These are phyloP conservation scores for Aureobasidium musti DNA, from an alignment of 2,329 filamentous ascomycete genomes.

Conservation along the genomic window DNA sequence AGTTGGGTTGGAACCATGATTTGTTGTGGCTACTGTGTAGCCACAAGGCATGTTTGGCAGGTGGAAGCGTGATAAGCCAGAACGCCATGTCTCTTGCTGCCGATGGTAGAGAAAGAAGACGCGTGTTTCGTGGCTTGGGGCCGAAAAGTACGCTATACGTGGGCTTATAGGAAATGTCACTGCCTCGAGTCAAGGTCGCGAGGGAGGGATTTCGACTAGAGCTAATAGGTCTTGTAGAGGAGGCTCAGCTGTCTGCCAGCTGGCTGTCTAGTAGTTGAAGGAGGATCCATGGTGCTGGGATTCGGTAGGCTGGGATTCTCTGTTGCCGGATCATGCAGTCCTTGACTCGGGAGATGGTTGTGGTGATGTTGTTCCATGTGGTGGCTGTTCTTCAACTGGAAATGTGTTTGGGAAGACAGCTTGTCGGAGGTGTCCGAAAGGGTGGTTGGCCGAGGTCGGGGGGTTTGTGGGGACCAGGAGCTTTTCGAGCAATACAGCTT, in stretches of 20 bases:
- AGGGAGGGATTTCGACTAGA: neutral
- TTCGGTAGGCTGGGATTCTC: neutral
- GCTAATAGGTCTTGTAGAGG: neutral
- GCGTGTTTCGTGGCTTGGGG: neutral
- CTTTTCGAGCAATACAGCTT: neutral
- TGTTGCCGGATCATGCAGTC: neutral
- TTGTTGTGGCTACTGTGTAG: too few relatives aligned
- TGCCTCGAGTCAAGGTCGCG: neutral
- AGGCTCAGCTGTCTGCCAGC: neutral
- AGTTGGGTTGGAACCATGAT: too few relatives aligned
- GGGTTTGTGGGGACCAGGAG: neutral
- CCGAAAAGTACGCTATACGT: neutral
- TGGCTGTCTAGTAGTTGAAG: neutral
- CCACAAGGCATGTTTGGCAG: neutral
- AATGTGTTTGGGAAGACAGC: neutral
- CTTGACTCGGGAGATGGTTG: neutral
- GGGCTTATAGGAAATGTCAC: neutral
- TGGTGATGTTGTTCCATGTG: neutral
- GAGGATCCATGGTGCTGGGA: neutral
- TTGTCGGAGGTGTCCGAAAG: neutral
- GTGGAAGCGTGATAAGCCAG: neutral
- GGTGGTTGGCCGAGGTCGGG: conserved; percentile 13
- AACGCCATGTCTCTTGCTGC: too few relatives aligned
- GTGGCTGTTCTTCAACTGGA: neutral
- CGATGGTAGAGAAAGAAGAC: neutral